These are phyloP conservation scores for Colletotrichum sp. DNA, from an alignment of 2,329 filamentous ascomycete genomes.

Conservation along the genomic window DNA sequence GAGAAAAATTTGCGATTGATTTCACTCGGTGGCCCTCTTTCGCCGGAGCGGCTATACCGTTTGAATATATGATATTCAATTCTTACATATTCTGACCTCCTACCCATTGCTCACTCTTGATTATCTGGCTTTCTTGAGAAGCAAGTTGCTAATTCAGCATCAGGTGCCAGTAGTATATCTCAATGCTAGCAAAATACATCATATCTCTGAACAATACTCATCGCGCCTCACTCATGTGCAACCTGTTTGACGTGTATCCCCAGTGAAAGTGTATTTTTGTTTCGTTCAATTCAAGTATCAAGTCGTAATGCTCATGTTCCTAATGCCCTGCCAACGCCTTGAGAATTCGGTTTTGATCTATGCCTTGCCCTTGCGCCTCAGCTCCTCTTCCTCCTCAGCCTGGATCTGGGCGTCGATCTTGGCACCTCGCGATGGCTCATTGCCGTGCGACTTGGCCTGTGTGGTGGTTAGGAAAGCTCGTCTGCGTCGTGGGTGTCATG, in stretches of 20 bases:
- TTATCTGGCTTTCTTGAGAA: background rate
- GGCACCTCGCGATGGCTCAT: slow-evolving; percentile 75
- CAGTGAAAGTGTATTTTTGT: background rate
- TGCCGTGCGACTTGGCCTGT: slow-evolving; percentile 57
- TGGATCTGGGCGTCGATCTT: slow-evolving; percentile 73
- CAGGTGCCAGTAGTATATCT: background rate
- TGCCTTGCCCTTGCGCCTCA: slow-evolving; percentile 65
- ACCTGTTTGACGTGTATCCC: accelerated
- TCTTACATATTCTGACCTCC: slow-evolving; percentile 98
- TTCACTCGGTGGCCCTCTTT: slow-evolving; percentile 78
- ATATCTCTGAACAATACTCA: too few relatives aligned
- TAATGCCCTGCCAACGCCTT: background rate
- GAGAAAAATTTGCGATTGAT: slow-evolving; percentile 99
- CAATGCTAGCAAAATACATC: too few relatives aligned
- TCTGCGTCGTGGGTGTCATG: too few relatives aligned
- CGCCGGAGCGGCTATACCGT: slow-evolving; percentile 89
- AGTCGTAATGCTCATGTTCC: background rate
- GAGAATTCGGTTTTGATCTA: slow-evolving; percentile 25
- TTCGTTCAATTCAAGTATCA: background rate
- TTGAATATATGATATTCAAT: slow-evolving; percentile 82
- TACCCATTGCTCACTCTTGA: slow-evolving; percentile 12
- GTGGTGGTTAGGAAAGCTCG: too few relatives aligned
- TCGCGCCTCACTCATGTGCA: too few relatives aligned
- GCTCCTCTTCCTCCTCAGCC: slow-evolving; percentile 69
- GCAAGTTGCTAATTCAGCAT: background rate